Evolutionary conservation across 169 alveolate species (phyloP).

Genomic region (Plasmodium adleri): DNA sequence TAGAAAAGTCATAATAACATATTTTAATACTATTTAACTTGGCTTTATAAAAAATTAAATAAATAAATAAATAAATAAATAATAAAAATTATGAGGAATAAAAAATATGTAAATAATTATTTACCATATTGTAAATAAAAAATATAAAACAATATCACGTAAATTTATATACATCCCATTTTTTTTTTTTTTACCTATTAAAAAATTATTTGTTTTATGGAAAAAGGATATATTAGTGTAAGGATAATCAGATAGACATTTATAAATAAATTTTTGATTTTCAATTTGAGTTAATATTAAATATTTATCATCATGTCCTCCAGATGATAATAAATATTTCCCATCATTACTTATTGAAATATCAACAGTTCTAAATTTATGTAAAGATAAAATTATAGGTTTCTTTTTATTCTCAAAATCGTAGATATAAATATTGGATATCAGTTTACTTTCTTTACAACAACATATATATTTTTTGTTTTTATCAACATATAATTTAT

Average conservation of each 20-base stretch:
- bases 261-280: conserved; percentile 70
- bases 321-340: conserved; percentile 65
- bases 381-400: conserved; percentile 33
- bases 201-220: conserved; percentile 55
- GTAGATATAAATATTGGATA: conserved; percentile 48
- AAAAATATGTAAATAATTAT: too few species aligned
- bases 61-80: background rate
- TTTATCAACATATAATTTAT: conserved; percentile 57
- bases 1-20: conserved; percentile 66
- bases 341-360: conserved; percentile 72
- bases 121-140: background rate
- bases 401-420: conserved; percentile 49
- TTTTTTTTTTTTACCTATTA: conserved; percentile 41
- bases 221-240: conserved; percentile 62
- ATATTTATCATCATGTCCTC: conserved; percentile 68
- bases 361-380: conserved; percentile 57
- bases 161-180: background rate
- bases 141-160: background rate
- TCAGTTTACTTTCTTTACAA: conserved; percentile 67
- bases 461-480: conserved; percentile 60
- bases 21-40: conserved; percentile 60
- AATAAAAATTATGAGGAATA: too few species aligned
- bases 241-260: conserved; percentile 59
- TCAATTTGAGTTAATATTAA: conserved; percentile 57
- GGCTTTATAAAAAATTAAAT: conserved; percentile 4